phyloP scores from a whole-genome alignment of 2,329 filamentous ascomycete genomes.

The Trichophyton schoenleinii region DNA sequence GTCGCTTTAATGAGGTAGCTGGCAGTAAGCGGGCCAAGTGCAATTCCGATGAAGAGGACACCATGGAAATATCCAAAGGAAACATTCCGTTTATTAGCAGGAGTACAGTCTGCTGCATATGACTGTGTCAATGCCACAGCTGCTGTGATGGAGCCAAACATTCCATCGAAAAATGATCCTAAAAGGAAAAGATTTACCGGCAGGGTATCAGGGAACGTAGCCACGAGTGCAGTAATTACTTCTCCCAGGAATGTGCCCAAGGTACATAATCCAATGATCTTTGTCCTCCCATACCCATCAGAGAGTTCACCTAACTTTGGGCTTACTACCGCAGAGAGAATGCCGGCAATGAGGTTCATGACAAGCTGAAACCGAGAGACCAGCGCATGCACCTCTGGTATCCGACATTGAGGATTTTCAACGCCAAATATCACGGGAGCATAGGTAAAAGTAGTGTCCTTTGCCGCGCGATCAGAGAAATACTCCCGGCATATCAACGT shows the following conservation, averaged over 20 bases:
- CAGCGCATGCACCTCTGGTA: slow-evolving; percentile 62
- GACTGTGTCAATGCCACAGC: slow-evolving; percentile 68
- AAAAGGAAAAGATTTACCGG: slow-evolving; percentile 69
- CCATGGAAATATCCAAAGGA: slow-evolving; percentile 84
- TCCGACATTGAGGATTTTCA: slow-evolving; percentile 68
- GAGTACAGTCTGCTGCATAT: slow-evolving; percentile 80
- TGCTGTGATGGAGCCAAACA: slow-evolving; percentile 79
- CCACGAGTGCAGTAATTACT: slow-evolving; percentile 64
- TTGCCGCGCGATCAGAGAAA: slow-evolving; percentile 52
- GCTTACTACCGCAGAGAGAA: slow-evolving; percentile 65
- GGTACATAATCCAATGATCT: slow-evolving; percentile 59
- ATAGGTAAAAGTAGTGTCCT: slow-evolving; percentile 48
- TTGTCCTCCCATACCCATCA: slow-evolving; percentile 71
- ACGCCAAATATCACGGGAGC: slow-evolving; percentile 53
- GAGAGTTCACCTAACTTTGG: slow-evolving; percentile 76
- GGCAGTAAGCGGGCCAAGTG: slow-evolving; percentile 69
- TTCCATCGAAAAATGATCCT: slow-evolving; percentile 65
- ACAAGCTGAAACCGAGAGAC: slow-evolving; percentile 69
- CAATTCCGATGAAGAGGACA: slow-evolving; percentile 77
- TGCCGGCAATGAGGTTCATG: slow-evolving; percentile 59
- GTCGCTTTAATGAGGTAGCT: slow-evolving; percentile 68
- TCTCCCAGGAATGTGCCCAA: slow-evolving; percentile 64
- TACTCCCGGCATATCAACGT: slow-evolving; percentile 74
- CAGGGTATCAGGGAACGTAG: slow-evolving; percentile 57
- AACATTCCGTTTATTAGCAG: slow-evolving; percentile 65